These are phyloP conservation scores for Beverwykella pulmonaria DNA, from an alignment of 495 filamentous ascomycete genomes.

Conservation along the genomic window DNA sequence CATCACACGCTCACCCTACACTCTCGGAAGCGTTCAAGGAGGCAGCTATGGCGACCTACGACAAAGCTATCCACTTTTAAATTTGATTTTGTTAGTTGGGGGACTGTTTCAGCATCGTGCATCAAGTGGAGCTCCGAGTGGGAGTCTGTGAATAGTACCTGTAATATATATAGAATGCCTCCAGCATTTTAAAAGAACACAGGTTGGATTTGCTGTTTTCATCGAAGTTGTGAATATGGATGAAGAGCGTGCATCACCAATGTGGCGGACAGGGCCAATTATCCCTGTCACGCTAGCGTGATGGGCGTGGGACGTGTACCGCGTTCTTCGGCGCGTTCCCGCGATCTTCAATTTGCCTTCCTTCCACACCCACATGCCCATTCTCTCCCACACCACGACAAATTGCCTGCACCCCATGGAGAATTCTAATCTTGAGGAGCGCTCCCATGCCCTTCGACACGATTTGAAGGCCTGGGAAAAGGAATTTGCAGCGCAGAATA, in stretches of 20 bases:
- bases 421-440: constrained; percentile 19
- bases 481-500: constrained; percentile 67
- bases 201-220: constrained; percentile 10
- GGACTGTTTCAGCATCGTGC: constrained; percentile 29
- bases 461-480: constrained; percentile 89
- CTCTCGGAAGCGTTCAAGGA: constrained; percentile 98
- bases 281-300: not conserved
- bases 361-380: not conserved
- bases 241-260: not conserved
- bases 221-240: not conserved
- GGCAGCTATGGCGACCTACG: constrained; percentile 97
- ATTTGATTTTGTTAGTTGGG: constrained; percentile 12
- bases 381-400: constrained; percentile 1
- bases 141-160: constrained; percentile 41
- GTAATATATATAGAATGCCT: constrained; percentile 32
- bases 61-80: constrained; percentile 96
- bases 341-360: constrained; percentile 27
- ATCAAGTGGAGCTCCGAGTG: constrained; percentile 24
- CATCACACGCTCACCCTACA: constrained; percentile 96
- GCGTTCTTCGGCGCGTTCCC: constrained; percentile 25
- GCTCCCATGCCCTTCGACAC: constrained; percentile 55
- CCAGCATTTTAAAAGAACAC: constrained; percentile 19
- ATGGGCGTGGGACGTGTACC: constrained; percentile 15
- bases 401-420: constrained; percentile 18
- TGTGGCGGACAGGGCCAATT: constrained; percentile 11